These are phyloP conservation scores for Flammula alnicola DNA, from an alignment of 1,284 basidiomycete species.

Conservation along the genomic window DNA sequence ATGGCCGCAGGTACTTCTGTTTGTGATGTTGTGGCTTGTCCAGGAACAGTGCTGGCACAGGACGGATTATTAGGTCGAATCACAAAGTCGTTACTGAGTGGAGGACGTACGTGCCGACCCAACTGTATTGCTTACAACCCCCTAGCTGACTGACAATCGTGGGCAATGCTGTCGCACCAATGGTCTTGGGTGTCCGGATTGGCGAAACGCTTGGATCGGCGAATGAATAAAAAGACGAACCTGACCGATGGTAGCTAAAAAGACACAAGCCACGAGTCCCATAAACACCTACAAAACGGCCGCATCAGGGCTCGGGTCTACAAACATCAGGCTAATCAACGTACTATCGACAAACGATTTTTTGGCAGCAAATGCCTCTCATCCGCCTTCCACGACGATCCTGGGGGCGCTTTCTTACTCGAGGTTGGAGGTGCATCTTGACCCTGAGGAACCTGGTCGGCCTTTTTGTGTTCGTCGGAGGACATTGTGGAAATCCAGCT, in stretches of 20 bases:
- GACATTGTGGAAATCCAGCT: too few relatives aligned
- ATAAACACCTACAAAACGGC: slow-evolving; percentile 46
- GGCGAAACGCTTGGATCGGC: neutral
- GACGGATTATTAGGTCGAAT: too few relatives aligned
- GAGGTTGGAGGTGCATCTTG: too few relatives aligned
- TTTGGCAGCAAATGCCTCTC: slow-evolving; percentile 58
- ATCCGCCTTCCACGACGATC: slow-evolving; percentile 54
- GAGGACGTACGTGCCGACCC: slow-evolving; percentile 71
- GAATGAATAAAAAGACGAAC: slow-evolving; percentile 31
- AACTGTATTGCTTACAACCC: slow-evolving; percentile 70
- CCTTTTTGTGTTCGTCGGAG: too few relatives aligned
- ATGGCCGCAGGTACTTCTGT: too few relatives aligned
- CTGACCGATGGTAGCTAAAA: slow-evolving; percentile 64
- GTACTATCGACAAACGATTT: slow-evolving; percentile 53
- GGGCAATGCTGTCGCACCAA: slow-evolving; percentile 78
- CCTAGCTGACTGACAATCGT: slow-evolving; percentile 75
- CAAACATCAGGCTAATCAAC: slow-evolving; percentile 15
- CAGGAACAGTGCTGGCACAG: too few relatives aligned
- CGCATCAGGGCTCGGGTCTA: neutral
- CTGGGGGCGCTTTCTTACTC: slow-evolving; percentile 37
- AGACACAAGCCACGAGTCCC: slow-evolving; percentile 56
- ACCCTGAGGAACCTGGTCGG: too few relatives aligned
- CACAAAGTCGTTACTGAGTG: too few relatives aligned
- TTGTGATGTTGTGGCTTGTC: too few relatives aligned
- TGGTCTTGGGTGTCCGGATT: slow-evolving; percentile 50